Evolutionary conservation across 1,284 basidiomycete genomes (phyloP).

Genomic region (Ceratobasidium sp.): DNA sequence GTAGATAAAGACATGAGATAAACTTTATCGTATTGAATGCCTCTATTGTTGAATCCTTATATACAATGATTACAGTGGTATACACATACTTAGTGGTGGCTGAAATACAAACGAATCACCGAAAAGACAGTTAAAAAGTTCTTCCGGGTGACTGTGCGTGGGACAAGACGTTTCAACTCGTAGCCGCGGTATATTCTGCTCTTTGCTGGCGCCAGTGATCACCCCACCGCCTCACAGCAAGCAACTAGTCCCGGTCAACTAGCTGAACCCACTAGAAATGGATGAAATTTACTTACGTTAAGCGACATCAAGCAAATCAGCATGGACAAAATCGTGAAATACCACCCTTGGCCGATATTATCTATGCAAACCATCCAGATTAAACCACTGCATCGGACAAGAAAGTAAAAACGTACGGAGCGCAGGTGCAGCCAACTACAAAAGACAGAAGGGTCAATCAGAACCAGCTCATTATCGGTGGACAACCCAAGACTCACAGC

Average conservation of each 20-base stretch:
- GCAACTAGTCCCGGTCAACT: neutral
- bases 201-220: conserved; percentile 39
- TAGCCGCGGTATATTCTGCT: conserved; percentile 7
- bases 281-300: conserved; percentile 13
- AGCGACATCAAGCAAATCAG: conserved; percentile 37
- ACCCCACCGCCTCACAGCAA: conserved; percentile 36
- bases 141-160: neutral
- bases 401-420: conserved; percentile 25
- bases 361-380: neutral
- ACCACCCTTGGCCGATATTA: conserved; percentile 42
- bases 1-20: neutral
- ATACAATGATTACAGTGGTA: conserved; percentile 22
- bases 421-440: conserved; percentile 34
- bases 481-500: conserved; percentile 28
- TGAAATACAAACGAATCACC: neutral
- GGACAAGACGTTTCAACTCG: neutral
- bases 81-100: neutral
- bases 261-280: neutral
- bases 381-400: neutral
- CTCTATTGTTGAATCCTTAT: conserved; percentile 6
- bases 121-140: neutral
- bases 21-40: neutral
- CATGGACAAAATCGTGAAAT: conserved; percentile 39
- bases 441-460: conserved; percentile 4
- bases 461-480: neutral